Evolutionary conservation across 2,329 filamentous ascomycete genomes (phyloP).

Genomic region (Ceratocystis eucalypticola): DNA sequence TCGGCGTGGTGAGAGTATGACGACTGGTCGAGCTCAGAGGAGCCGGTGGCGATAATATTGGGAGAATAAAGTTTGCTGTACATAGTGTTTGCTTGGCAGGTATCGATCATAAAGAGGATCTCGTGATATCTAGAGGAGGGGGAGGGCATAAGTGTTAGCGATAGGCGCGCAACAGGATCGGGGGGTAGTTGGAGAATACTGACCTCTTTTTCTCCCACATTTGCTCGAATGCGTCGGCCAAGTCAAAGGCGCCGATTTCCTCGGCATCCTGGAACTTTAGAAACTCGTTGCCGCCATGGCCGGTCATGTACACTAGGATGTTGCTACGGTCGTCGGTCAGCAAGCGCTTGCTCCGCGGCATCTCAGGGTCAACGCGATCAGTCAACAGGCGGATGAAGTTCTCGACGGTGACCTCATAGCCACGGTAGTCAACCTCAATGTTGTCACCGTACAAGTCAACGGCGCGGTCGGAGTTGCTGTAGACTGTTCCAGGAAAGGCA

Average conservation of each 20-base stretch:
- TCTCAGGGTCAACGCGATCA: slow-evolving; percentile 85
- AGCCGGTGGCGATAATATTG: slow-evolving; percentile 97
- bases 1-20: slow-evolving; percentile 97
- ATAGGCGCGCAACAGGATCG: too few species aligned
- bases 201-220: slow-evolving; percentile 99
- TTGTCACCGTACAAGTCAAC: slow-evolving; percentile 97
- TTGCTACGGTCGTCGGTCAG: slow-evolving; percentile 93
- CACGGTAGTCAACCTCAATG: slow-evolving; percentile 95
- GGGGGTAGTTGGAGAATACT: slow-evolving; percentile 11
- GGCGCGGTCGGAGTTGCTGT: slow-evolving; percentile 92
- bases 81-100: slow-evolving; percentile 98
- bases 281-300: slow-evolving; percentile 94
- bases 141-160: too few species aligned
- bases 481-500: slow-evolving; percentile 92
- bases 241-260: slow-evolving; percentile 89
- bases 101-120: slow-evolving; percentile 99
- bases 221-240: slow-evolving; percentile 94
- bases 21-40: slow-evolving; percentile 85
- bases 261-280: slow-evolving; percentile 97
- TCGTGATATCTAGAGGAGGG: slow-evolving; percentile 61
- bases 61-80: slow-evolving; percentile 96
- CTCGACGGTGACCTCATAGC: slow-evolving; percentile 97
- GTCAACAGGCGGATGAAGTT: slow-evolving; percentile 95
- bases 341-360: slow-evolving; percentile 84
- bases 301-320: slow-evolving; percentile 98